Percentiles rank a stretch among this genome's conserved stretches.
These are phyloP conservation scores for Vachellia pachyceras DNA, from an alignment of 306 rosid species.

Conservation along the genomic window DNA sequence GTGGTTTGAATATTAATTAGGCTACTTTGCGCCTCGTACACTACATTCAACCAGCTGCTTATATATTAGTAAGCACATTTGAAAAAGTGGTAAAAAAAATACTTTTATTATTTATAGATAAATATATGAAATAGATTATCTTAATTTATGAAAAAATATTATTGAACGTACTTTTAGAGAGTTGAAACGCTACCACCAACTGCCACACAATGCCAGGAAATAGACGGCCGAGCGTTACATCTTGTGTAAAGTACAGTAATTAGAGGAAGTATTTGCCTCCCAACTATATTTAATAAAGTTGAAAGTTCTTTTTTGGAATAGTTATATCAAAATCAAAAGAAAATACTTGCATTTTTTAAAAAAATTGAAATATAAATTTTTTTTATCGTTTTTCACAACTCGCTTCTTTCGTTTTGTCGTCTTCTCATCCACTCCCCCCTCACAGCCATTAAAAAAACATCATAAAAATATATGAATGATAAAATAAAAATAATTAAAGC, in stretches of 20 bases:
- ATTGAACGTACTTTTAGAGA: too few relatives aligned
- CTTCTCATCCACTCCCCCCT: slow-evolving; percentile 6
- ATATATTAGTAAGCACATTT: too few relatives aligned
- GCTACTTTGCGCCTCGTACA: too few relatives aligned
- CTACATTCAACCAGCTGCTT: too few relatives aligned
- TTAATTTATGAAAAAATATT: too few relatives aligned
- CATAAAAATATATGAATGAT: not conserved
- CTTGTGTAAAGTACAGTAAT: not conserved
- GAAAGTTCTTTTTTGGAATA: not conserved
- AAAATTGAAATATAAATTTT: not conserved
- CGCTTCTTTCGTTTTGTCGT: not conserved
- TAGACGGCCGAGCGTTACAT: not conserved
- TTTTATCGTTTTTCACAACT: not conserved
- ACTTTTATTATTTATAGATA: too few relatives aligned
- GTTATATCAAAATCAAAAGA: not conserved
- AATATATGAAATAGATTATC: too few relatives aligned
- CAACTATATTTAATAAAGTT: not conserved
- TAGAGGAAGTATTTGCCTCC: not conserved
- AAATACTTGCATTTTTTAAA: not conserved
- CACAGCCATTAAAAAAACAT: not conserved
- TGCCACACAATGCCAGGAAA: too few relatives aligned
- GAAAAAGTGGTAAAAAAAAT: too few relatives aligned
- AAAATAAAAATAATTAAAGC: not conserved
- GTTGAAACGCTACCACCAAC: too few relatives aligned
- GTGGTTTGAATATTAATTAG: too few relatives aligned